A percentile compares a stretch with the other conserved stretches of the same genome.
phyloP scores from a whole-genome alignment of 2,329 filamentous ascomycete species.

The Pseudocercospora pini-densiflorae region DNA sequence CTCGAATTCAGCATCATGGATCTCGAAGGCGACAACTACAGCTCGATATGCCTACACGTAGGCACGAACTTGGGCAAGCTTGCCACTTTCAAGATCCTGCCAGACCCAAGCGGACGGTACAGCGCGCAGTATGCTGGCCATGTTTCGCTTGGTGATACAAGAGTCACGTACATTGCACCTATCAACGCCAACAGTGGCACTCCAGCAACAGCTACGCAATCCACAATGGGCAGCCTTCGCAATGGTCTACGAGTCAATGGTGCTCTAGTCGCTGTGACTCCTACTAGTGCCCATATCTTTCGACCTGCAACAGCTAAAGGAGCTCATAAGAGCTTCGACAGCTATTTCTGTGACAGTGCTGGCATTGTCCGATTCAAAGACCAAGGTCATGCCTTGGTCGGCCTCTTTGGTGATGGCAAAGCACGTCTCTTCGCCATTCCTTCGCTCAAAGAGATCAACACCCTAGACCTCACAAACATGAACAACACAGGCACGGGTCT shows the following conservation, averaged over 20 bases:
- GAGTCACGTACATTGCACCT: constrained; percentile 75
- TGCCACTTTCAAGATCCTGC: constrained; percentile 87
- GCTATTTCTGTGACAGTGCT: constrained; percentile 80
- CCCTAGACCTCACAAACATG: constrained; percentile 64
- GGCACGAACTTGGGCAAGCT: constrained; percentile 85
- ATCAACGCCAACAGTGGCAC: constrained; percentile 79
- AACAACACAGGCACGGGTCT: constrained; percentile 46
- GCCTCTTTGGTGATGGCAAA: constrained; percentile 81
- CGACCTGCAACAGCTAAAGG: constrained; percentile 83
- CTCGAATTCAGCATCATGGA: constrained; percentile 95
- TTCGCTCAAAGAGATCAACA: constrained; percentile 80
- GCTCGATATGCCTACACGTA: constrained; percentile 89
- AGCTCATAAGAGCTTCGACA: constrained; percentile 89
- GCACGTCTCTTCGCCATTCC: constrained; percentile 86
- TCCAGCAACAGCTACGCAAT: constrained; percentile 74
- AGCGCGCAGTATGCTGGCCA: constrained; percentile 72
- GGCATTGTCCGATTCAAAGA: constrained; percentile 72
- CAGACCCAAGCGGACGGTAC: constrained; percentile 71
- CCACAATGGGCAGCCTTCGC: constrained; percentile 74
- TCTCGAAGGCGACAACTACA: constrained; percentile 90
- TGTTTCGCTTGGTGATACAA: constrained; percentile 64
- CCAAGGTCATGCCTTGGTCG: constrained; percentile 78
- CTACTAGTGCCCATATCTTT: constrained; percentile 80
- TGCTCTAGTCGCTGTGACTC: constrained; percentile 76
- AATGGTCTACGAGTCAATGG: constrained; percentile 78